phyloP scores from a whole-genome alignment of 2,329 filamentous ascomycete species.

The Diplodia corticola region DNA sequence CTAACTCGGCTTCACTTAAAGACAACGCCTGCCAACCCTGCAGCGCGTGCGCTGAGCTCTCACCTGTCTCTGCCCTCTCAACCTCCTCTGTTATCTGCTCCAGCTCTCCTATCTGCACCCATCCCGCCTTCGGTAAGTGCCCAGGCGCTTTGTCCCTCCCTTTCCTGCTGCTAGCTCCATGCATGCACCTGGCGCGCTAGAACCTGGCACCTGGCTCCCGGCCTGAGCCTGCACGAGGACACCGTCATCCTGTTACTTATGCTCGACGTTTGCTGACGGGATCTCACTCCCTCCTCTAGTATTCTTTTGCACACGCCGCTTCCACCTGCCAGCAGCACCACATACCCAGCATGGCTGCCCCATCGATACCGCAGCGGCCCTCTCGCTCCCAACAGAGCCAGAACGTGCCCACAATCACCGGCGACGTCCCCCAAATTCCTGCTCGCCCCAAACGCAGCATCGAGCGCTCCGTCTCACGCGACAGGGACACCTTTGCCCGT shows the following conservation, averaged over 20 bases:
- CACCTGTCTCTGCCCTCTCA: background rate
- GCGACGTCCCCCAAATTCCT: constrained; percentile 70
- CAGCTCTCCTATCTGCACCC: background rate
- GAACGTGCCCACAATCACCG: constrained; percentile 41
- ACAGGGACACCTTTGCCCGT: constrained; percentile 75
- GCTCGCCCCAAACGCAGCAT: constrained; percentile 71
- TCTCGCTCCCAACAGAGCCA: constrained; percentile 53
- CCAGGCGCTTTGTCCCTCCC: constrained; percentile 14
- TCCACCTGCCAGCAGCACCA: background rate
- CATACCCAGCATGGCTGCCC: constrained; percentile 47
- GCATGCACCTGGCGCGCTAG: background rate
- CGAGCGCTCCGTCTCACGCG: constrained; percentile 75
- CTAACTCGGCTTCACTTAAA: constrained; percentile 6
- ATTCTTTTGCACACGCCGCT: constrained; percentile 3
- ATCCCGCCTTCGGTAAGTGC: constrained; percentile 14
- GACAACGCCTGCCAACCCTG: constrained; percentile 19
- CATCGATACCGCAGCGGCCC: constrained; percentile 64
- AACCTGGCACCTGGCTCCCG: no score
- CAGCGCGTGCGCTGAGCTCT: background rate
- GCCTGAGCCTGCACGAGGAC: background rate
- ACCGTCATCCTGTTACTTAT: background rate
- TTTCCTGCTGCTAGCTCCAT: constrained; percentile 9
- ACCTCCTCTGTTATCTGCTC: background rate
- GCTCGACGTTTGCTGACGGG: background rate
- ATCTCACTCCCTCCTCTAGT: background rate